Evolutionary conservation across 1,284 basidiomycete species (phyloP), one percentile per base, ranked within the genome.

Genomic region (Melampsora medusae): DNA sequence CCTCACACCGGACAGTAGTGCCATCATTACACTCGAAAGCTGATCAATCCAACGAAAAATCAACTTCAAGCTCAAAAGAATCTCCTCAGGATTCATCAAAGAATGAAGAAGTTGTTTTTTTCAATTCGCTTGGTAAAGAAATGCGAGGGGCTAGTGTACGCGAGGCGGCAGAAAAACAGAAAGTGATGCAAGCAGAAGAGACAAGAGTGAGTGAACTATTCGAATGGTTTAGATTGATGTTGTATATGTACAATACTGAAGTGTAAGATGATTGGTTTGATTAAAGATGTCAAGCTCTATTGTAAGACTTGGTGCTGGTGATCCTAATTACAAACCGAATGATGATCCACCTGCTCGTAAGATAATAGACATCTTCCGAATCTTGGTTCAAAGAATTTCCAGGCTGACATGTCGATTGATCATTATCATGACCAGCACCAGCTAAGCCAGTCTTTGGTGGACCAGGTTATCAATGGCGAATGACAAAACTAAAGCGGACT

Each of bases 391-490:
- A 56, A 28, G 5, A 12, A 33, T 14, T n/a, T 48, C 16, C 3
- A 42, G n/a, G 14, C 66, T 60, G 1, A 31, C 68, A 19, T 33
- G 14, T 60, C 9, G 25, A 46, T 31, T 19, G 14, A 4, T 22
- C n/a, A n/a, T n/a, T n/a, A n/a, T n/a, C n/a, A n/a, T n/a, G n/a
- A 28, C 6, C 33, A 76, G 66, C 67, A 50, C 67, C 48, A 49
- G 46, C 31, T 12, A 46, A 53, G 31, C 33, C 62, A 16, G 42
- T 64, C 19, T 31, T 61, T 28, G 73, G 73, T 48, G 73, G 73
- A 38, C 73, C 73, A 28, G 73, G 73, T 17, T 76, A 69, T 22
- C 73, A 76, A 28, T 76, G 73, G 73, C 60, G 73, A 35, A 46
- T 76, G 42, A 64, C 46, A 50, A 76, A 76, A 50, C 56, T 76